These are phyloP conservation scores for Xylogone sp. DNA, from an alignment of 2,329 filamentous ascomycete species.

Conservation along the genomic window DNA sequence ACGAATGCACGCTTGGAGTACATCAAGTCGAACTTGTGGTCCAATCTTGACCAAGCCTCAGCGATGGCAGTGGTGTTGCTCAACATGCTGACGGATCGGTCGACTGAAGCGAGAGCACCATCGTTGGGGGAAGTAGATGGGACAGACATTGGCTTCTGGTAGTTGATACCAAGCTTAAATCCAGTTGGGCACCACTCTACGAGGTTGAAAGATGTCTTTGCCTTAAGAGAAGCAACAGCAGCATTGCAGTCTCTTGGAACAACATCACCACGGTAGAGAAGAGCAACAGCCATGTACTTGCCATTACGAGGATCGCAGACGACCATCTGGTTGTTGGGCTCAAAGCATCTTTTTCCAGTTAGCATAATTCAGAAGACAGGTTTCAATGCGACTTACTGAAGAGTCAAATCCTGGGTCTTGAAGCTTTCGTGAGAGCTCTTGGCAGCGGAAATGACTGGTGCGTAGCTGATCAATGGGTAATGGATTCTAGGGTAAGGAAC, in stretches of 20 bases:
- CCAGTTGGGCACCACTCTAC: conserved; percentile 68
- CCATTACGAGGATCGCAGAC: conserved; percentile 63
- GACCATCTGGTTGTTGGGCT: conserved; percentile 68
- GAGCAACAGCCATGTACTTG: conserved; percentile 66
- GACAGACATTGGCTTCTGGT: conserved; percentile 52
- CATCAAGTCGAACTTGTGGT: conserved; percentile 69
- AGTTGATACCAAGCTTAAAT: conserved; percentile 67
- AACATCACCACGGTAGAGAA: conserved; percentile 64
- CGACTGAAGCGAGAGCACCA: conserved; percentile 49
- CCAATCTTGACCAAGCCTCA: conserved; percentile 60
- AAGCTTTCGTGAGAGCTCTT: conserved; percentile 64
- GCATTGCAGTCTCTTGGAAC: conserved; percentile 58
- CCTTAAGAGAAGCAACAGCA: conserved; percentile 58
- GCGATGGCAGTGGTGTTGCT: conserved; percentile 65
- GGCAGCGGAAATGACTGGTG: conserved; percentile 57
- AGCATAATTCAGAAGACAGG: conserved; percentile 8
- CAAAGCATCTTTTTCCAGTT: conserved; percentile 44
- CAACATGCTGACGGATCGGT: conserved; percentile 57
- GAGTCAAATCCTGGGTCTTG: conserved; percentile 61
- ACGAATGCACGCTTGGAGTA: conserved; percentile 67
- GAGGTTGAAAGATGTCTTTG: conserved; percentile 60
- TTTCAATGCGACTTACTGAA: conserved; percentile 46
- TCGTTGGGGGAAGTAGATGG: conserved; percentile 34
- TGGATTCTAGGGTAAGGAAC: conserved; percentile 66
- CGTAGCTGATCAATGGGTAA: conserved; percentile 63